Conservation (phyloP, 1,284 basidiomycete species). For the Pholiota adiposa region DNA sequence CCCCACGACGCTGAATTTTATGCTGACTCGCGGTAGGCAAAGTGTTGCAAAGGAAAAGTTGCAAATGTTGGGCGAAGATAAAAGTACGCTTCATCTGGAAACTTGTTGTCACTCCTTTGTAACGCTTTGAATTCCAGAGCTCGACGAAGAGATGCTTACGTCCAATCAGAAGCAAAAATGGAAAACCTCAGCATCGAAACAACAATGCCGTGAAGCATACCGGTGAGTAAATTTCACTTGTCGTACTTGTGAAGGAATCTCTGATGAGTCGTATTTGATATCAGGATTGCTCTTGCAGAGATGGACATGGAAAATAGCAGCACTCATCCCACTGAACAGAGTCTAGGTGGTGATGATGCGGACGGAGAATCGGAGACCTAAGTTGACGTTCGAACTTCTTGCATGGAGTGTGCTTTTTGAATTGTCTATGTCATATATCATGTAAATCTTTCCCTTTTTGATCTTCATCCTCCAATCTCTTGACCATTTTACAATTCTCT, state of each 20-base stretch:
- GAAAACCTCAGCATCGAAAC: constrained; percentile 46
- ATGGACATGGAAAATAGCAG: constrained; percentile 44
- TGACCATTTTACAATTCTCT: not conserved
- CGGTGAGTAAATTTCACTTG: constrained; percentile 36
- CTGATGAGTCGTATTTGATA: not conserved
- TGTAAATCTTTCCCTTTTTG: not conserved
- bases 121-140: constrained; percentile 33
- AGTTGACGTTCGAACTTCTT: no score
- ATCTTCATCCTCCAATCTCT: not conserved
- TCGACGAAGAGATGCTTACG: constrained; percentile 55
- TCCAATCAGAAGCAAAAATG: constrained; percentile 52
- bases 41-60: constrained; percentile 55
- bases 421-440: not conserved
- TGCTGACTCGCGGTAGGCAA: constrained; percentile 45
- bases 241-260: not conserved
- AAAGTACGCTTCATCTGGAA: constrained; percentile 43
- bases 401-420: no score
- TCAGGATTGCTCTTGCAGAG: constrained; percentile 49
- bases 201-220: constrained; percentile 53
- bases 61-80: constrained; percentile 58
- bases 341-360: constrained; percentile 7
- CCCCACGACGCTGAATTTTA: not conserved
- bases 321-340: not conserved
- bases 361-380: constrained; percentile 12
- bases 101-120: not conserved